Base-by-base conservation (phyloP, 495 filamentous ascomycete genomes). In the Penicillium nucicola region DNA sequence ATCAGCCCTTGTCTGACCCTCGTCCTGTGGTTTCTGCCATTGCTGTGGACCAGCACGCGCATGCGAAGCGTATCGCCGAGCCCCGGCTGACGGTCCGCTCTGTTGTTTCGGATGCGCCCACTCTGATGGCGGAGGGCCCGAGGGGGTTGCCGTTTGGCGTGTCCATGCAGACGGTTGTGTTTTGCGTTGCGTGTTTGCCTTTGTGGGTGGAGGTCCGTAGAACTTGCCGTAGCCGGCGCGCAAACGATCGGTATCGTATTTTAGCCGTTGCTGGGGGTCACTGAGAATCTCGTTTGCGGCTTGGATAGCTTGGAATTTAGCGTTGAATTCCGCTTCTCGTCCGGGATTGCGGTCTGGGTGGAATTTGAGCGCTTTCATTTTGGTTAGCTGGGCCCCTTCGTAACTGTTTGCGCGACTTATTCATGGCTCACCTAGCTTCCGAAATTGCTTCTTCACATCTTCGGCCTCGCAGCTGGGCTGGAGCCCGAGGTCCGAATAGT, bases 281-380 rank as follows among this genome's bases (percentile, higher is more conserved):
- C 75, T 78, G 20, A 97, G 75, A 22, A 97, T 80, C 61, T 96
- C 92, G 53, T 93, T 83, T 18, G 92, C 92, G 1, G 85, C 78
- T 64, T 93, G 88, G 46, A 96, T 95, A 22, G 81, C 77, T 61
- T 93, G 85, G 58, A 96, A 96, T 60, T 86, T 87, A 15, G 88
- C 72, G 49, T 84, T 89, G 49, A 85, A 85, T 55, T 90, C 88
- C 17, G 76, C 60, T 68, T 96, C 91, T 53, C 78, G 78, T 36
- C 92, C 92, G 4, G 85, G 88, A 58, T 97, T 95, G 36, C 90
- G 84, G 64, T 97, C 92, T 6, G 92, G 92, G 61, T 97, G 92
- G 57, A 84, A 95, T 58, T 84, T 84, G 20, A 93, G 77, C 30
- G 90, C 91, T 92, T 54, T 14, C 18, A 12, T 44, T 33, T 18